Conservation (phyloP, 208 protist genomes). For the Acanthamoeba castellanii region DNA sequence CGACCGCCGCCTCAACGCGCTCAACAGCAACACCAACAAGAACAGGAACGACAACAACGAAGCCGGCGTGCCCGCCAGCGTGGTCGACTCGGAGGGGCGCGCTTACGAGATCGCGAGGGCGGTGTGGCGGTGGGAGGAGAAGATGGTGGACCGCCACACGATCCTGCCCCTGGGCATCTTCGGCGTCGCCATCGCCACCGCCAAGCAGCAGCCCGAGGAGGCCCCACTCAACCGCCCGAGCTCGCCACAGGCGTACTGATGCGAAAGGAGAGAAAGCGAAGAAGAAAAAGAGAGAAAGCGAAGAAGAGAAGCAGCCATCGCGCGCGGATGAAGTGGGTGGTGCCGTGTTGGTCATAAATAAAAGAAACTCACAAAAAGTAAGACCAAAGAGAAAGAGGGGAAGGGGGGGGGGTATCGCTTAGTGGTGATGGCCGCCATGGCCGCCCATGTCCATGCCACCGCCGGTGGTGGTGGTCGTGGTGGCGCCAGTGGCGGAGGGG, state of each 20-base stretch:
- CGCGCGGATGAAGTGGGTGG: not conserved
- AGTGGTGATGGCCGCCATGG: not conserved
- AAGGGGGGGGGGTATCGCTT: not conserved
- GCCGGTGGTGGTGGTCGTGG: not conserved
- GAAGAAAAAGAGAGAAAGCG: too few relatives aligned
- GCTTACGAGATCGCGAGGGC: slow-evolving; percentile 1
- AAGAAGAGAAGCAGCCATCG: too few relatives aligned
- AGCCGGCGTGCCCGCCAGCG: not conserved
- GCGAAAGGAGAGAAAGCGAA: too few relatives aligned
- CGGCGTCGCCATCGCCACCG: not conserved
- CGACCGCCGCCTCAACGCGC: not conserved
- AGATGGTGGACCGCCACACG: not conserved
- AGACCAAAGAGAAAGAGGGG: not conserved
- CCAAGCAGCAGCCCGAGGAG: not conserved
- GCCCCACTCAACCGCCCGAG: not conserved
- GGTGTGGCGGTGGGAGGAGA: not conserved
- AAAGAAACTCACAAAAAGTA: not conserved
- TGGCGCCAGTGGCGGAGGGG: not conserved
- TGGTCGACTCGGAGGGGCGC: not conserved
- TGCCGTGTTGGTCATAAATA: not conserved
- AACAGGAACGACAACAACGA: not conserved
- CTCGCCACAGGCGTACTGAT: not conserved
- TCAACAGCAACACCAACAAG: not conserved
- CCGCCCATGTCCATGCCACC: not conserved
- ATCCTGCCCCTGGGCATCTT: slow-evolving; percentile 41